Evolutionary conservation across 441 rosid species (phyloP).

Genomic region (Jatropha multifida): DNA sequence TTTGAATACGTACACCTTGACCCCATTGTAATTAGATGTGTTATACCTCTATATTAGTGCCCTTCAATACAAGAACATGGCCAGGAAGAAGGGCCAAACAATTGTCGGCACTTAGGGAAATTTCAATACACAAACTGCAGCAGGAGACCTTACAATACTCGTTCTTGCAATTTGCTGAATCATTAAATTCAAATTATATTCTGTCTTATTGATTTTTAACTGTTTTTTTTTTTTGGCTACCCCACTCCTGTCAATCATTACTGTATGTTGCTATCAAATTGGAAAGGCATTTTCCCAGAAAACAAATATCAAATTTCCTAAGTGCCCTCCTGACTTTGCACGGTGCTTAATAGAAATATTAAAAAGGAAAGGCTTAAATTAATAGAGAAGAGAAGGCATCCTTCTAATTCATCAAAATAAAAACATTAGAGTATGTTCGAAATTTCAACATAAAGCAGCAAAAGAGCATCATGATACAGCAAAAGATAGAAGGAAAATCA

Average conservation of each 20-base stretch:
- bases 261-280: background rate
- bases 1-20: background rate
- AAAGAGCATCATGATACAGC: background rate
- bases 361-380: no score
- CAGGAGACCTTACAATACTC: background rate
- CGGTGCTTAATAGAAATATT: no score
- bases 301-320: background rate
- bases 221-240: background rate
- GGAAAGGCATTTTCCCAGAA: background rate
- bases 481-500: background rate
- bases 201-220: background rate
- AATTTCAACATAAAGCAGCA: background rate
- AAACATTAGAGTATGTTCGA: background rate
- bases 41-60: background rate
- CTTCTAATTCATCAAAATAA: background rate
- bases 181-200: background rate
- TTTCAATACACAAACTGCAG: no score
- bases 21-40: background rate
- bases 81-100: no score
- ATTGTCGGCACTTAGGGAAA: no score
- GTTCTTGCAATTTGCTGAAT: background rate
- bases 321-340: background rate
- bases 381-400: no score
- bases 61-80: no score
- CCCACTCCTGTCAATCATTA: background rate